phyloP scores from a whole-genome alignment of 805 yeast genomes.

The Candida morakotiae region DNA sequence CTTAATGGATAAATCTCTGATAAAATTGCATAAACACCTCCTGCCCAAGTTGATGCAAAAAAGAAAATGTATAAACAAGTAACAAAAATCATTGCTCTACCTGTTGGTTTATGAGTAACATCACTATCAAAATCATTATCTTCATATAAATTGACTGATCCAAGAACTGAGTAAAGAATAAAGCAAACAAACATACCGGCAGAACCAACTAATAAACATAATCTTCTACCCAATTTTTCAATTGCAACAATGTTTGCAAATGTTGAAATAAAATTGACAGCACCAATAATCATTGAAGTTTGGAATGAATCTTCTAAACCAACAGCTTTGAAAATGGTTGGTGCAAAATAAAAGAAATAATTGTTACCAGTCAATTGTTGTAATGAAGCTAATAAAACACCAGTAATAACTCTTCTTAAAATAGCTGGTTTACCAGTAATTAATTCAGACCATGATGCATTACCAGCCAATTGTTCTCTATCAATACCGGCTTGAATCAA shows the following conservation, averaged over 20 bases:
- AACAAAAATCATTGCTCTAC: constrained; percentile 59
- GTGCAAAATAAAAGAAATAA: constrained; percentile 60
- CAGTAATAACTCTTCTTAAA: constrained; percentile 51
- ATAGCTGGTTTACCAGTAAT: constrained; percentile 63
- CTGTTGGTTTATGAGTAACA: constrained; percentile 42
- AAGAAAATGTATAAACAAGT: constrained; percentile 62
- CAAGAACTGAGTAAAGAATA: constrained; percentile 58
- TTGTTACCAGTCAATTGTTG: constrained; percentile 63
- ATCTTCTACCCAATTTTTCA: constrained; percentile 49
- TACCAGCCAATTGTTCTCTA: constrained; percentile 58
- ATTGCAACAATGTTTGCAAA: constrained; percentile 47
- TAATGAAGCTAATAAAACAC: constrained; percentile 53
- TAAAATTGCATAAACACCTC: constrained; percentile 61
- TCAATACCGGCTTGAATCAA: constrained; percentile 57
- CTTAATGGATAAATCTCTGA: constrained; percentile 68
- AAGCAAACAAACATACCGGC: constrained; percentile 53
- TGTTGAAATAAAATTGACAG: constrained; percentile 53
- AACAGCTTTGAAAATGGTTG: constrained; percentile 50
- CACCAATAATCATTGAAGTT: constrained; percentile 52
- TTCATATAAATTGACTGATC: constrained; percentile 44
- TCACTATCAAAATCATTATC: constrained; percentile 39
- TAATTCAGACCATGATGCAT: constrained; percentile 62
- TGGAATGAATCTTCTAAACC: constrained; percentile 52
- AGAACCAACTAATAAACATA: constrained; percentile 41
- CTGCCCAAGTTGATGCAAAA: constrained; percentile 78